A percentile compares a stretch with the other conserved stretches of the same genome.
Evolutionary conservation across 2,329 filamentous ascomycete species (phyloP).

Genomic region (Aspergillus floridensis): DNA sequence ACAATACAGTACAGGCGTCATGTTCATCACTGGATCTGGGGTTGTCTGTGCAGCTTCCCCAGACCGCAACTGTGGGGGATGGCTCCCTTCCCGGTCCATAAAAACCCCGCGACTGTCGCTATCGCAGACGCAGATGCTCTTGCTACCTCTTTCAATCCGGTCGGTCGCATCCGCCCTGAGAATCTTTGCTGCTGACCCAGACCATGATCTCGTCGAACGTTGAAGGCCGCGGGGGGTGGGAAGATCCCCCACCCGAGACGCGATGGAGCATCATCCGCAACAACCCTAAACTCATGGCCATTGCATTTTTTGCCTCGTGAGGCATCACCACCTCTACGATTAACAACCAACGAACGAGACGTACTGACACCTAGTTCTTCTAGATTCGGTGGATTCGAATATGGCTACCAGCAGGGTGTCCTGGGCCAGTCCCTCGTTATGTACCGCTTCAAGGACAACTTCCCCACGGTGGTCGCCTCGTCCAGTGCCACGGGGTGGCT

Average conservation of each 20-base stretch:
- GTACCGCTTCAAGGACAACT: conserved; percentile 49
- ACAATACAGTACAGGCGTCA: no score
- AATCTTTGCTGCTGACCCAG: background rate
- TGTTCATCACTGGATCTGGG: no score
- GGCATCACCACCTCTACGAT: background rate
- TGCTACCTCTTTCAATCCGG: no score
- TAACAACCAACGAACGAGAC: no score
- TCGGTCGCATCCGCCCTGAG: no score
- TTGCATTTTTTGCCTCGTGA: conserved; percentile 50
- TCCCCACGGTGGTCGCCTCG: conserved; percentile 45
- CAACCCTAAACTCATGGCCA: conserved; percentile 51
- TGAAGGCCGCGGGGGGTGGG: background rate
- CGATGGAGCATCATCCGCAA: conserved; percentile 8
- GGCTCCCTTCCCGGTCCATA: no score
- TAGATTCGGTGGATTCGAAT: conserved; percentile 48
- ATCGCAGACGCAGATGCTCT: no score
- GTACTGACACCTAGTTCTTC: no score
- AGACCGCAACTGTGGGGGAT: no score
- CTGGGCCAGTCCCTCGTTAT: conserved; percentile 49
- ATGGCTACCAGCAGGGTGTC: conserved; percentile 49
- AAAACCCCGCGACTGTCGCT: no score
- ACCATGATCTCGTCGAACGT: background rate
- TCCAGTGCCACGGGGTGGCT: conserved; percentile 43
- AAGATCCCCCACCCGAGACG: background rate
- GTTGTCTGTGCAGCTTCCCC: no score